phyloP scores from a whole-genome alignment of 768 basidiomycete genomes.

The Sporobolomyces phaffii region DNA sequence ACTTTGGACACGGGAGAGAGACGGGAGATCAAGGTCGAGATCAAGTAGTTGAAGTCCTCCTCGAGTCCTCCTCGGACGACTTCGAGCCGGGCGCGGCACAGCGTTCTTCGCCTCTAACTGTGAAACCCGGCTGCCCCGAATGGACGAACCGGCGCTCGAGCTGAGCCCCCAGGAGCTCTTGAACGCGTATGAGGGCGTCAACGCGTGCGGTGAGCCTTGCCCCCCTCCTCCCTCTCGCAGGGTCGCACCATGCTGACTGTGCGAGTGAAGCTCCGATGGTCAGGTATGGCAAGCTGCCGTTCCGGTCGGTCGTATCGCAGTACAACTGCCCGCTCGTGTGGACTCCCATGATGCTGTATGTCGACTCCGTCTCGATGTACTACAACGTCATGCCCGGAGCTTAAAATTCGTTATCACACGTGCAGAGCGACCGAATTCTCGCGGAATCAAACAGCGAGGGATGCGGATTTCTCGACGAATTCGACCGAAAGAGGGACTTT shows the following conservation, averaged over 20 bases:
- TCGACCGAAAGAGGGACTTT: slow-evolving; percentile 50
- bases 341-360: slow-evolving; percentile 51
- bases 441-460: slow-evolving; percentile 49
- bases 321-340: slow-evolving; percentile 52
- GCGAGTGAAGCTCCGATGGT: slow-evolving; percentile 40
- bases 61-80: too few species aligned
- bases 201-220: slow-evolving; percentile 30
- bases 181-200: slow-evolving; percentile 13
- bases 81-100: too few species aligned
- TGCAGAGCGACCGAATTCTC: slow-evolving; percentile 50
- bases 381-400: too few species aligned
- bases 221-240: too few species aligned
- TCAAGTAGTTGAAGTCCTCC: too few species aligned
- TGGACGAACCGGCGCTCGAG: not conserved
- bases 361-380: too few species aligned
- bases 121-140: too few species aligned
- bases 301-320: slow-evolving; percentile 49
- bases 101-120: too few species aligned
- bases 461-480: slow-evolving; percentile 50
- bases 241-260: too few species aligned
- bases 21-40: too few species aligned
- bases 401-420: too few species aligned
- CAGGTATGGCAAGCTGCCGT: slow-evolving; percentile 51
- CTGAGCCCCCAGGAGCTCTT: slow-evolving; percentile 23
- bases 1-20: too few species aligned